Evolutionary conservation across 2,329 filamentous ascomycete genomes (phyloP), one percentile per base, ranked within the genome.

Genomic region (Seiridium cupressi): DNA sequence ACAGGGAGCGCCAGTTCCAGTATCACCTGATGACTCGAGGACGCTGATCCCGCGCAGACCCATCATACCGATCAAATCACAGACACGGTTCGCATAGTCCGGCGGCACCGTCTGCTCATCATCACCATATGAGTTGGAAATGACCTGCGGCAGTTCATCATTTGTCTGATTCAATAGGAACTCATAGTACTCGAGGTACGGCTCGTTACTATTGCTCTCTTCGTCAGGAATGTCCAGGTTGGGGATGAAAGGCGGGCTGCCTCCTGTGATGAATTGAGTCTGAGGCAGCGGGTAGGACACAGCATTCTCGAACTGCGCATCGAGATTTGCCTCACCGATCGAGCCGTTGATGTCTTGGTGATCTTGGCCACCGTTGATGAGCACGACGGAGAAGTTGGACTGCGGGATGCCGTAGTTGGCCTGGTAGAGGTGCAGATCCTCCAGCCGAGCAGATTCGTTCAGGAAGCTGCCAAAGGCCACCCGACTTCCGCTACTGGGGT

Each of bases 151-250:
- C 10, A 86, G 44, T 11, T 58, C 55, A 5, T 40, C 67, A 26
- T 78, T 69, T 11, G 73, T 69, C 61, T 77, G 74, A 31, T 65
- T 70, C 1, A 86, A 73, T 6, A 87, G 71, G 61, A 80, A 77
- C 58, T 83, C 74, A 11, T 86, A 72, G 63, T 84, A 81, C 44
- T 81, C 78, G 4, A 87, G 71, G 63, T 84, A 87, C 0, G 85
- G 85, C 69, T 87, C 84, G 66, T 87, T 87, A 8, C 64, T 38
- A 46, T 58, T 81, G 44, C 26, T 38, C n/a, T 65, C 59, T 72
- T 70, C 31, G 62, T 61, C 5, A 64, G 62, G 2, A 62, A 69
- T 59, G 62, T 63, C 3, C 54, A 26, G 40, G 64, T 58, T 66
- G 34, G 70, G 71, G 44, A 61, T 64, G 59, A 70, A 73, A 1